Evolutionary conservation across 2,329 filamentous ascomycete species (phyloP), one percentile per base, ranked within the genome.

Genomic region (Xylariaceae sp.): DNA sequence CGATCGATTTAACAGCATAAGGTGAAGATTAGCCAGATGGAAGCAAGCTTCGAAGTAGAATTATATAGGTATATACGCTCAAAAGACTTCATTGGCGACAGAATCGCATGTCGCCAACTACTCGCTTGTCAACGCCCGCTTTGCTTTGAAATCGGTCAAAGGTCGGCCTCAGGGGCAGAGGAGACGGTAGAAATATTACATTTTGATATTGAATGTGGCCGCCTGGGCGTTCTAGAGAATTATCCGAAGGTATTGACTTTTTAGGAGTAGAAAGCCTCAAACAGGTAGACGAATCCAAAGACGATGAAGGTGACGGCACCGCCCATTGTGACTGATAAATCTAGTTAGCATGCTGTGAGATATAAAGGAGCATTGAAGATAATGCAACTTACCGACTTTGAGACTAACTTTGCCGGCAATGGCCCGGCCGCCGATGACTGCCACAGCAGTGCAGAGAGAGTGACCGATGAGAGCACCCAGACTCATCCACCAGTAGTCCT

Each of bases 401-500:
- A 99, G 85, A 78, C 93, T 97, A 66, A 99, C 94, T 72, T 83
- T 88, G 37, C 94, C 94, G 48, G 94, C 94, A 73, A 99, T 90
- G 55, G 94, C 93, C 68, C 91, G 83, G 9, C 94, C 94, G 49
- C 94, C 94, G 61, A 99, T 82, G 45, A 99, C 94, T 48, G 94
- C 94, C 18, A 91, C 87, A 51, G 89, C 88, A 5, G 94, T 97
- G 78, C 94, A 99, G 65, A 93, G 84, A 51, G 85, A 88, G 74
- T 99, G 94, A 8, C 94, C 94, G 51, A 84, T 80, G 41, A 94
- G 84, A 1, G 94, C 93, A 60, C 94, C 94, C 51, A 92, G 80
- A 3, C 92, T 97, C 41, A 99, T 94, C 89, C 92, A 97, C 93
- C 93, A 97, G 75, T 97, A 99, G 73, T 99, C 94, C 74, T 96